phyloP scores from a whole-genome alignment of 768 basidiomycete species.

The Lentinula aciculospora region DNA sequence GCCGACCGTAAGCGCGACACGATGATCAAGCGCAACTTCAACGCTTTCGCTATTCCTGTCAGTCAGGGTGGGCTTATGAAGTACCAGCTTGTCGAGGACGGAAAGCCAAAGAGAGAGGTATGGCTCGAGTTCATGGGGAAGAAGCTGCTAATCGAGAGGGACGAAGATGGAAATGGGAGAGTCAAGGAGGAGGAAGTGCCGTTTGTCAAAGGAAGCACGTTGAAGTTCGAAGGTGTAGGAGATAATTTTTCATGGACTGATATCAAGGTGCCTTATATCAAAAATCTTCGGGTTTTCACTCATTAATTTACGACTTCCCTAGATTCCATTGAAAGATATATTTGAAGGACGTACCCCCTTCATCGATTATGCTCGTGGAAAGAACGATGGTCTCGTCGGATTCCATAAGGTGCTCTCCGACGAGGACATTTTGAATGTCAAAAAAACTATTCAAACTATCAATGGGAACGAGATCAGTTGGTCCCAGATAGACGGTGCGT shows the following conservation, averaged over 20 bases:
- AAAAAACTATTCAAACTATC: constrained; percentile 43
- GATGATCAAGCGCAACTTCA: constrained; percentile 54
- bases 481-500: constrained; percentile 56
- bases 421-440: constrained; percentile 67
- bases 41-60: constrained; percentile 53
- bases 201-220: constrained; percentile 46
- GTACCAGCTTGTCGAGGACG: constrained; percentile 7
- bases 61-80: constrained; percentile 12
- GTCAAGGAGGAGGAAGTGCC: constrained; percentile 58
- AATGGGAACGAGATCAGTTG: constrained; percentile 62
- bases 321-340: constrained; percentile 45
- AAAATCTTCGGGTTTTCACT: not conserved
- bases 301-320: not conserved
- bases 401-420: constrained; percentile 66
- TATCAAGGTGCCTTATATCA: constrained; percentile 35
- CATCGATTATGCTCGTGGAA: constrained; percentile 43
- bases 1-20: constrained; percentile 59
- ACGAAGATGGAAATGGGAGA: constrained; percentile 55
- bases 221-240: constrained; percentile 53
- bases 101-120: constrained; percentile 41
- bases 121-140: constrained; percentile 72
- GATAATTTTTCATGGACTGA: constrained; percentile 44
- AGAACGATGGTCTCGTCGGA: constrained; percentile 46
- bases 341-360: constrained; percentile 46
- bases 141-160: constrained; percentile 58